Base-by-base conservation (phyloP, 345 rosid species). In the Gossypium stocksii region DNA sequence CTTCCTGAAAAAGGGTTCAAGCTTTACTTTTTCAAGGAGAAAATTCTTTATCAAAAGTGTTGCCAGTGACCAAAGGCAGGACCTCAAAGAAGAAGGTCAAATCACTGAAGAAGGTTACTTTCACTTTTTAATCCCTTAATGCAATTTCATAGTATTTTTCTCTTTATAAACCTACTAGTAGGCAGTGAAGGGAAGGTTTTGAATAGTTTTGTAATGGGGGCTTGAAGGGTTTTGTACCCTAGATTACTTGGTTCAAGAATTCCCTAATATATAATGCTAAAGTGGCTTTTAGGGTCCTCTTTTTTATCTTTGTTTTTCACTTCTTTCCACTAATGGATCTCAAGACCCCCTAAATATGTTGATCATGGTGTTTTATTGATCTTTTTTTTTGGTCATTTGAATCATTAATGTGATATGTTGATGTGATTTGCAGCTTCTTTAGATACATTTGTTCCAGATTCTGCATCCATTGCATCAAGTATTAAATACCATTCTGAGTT, bases 401-500 rank as follows among this genome's bases (percentile, higher is more conserved):
- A 38, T 63, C 20, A 57, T 41, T 17, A 6, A 38, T 64, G 46
- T 16, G 51, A 7, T 19, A 43, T 46, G 71, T 7, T 46, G 67
- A 27, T 70, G 56, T 74, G 34, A 45, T 45, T 76, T 80, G 59
- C 84, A 87, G 88, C 78, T 71, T 54, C 81, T 65, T 56, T 74
- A 51, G 85, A 70, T 69, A 73, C 61, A 19, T 78, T 79, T 17
- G 57, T 75, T 76, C 83, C 82, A 0, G 82, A 86, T 74, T 71
- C 91, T 2, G 83, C 74, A 52, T 78, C 84, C 48, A 73, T 87
- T 70, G 84, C 85, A 10, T 77, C 86, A 1, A 86, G 86, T 23
- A 84, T 89, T 67, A 84, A 82, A 59, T 83, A 86, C 80, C 93
- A 86, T 53, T 82, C 86, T 0, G 90, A 89, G 76, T 86, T 83